Conservation (phyloP, 2,329 filamentous ascomycete species). For the Fusarium torulosum region DNA sequence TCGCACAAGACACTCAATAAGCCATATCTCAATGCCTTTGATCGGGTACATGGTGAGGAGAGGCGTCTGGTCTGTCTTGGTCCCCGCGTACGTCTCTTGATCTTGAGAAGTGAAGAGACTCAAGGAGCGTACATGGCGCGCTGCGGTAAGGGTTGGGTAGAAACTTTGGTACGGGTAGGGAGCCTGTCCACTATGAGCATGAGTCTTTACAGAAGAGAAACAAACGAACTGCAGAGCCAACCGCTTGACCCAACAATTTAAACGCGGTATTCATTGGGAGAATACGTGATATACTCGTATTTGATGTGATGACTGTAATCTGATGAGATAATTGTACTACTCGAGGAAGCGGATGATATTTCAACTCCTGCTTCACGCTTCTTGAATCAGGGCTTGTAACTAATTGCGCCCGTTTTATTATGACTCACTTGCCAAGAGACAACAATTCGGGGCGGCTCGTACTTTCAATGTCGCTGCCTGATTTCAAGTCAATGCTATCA, state of each 20-base stretch:
- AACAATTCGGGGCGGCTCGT: background rate
- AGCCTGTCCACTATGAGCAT: background rate
- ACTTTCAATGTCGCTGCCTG: background rate
- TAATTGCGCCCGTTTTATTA: background rate
- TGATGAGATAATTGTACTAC: no score
- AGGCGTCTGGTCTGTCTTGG: background rate
- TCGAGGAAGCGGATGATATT: no score
- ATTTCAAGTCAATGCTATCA: background rate
- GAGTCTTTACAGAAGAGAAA: accelerated
- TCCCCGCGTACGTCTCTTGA: no score
- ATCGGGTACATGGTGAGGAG: background rate
- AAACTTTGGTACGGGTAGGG: conserved; percentile 8
- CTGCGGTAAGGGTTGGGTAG: background rate
- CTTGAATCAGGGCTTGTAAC: background rate
- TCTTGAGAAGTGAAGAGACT: no score
- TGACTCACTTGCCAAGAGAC: background rate
- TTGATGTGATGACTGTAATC: no score
- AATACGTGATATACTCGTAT: no score
- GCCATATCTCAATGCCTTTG: background rate
- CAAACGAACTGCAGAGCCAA: background rate
- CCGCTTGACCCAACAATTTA: no score
- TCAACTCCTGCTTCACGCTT: no score
- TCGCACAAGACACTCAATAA: background rate
- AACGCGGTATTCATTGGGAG: no score
- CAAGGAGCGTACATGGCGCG: background rate